Evolutionary conservation across 495 filamentous ascomycete species (phyloP).

Genomic region (Elaphomyces granulatus): DNA sequence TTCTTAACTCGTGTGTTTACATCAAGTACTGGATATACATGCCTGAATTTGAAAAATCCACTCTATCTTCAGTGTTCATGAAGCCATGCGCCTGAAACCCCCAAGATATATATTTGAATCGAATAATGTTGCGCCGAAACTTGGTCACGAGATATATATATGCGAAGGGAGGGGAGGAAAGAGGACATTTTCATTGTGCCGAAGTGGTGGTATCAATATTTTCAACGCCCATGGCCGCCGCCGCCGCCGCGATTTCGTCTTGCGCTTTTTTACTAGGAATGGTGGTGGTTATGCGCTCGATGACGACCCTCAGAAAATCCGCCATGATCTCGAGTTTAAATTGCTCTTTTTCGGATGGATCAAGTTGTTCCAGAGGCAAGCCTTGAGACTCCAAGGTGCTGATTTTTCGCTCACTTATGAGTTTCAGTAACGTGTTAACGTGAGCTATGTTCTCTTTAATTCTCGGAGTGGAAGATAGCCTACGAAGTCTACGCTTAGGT

Average conservation of each 20-base stretch:
- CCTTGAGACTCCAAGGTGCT: constrained; percentile 23
- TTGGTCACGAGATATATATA: no score
- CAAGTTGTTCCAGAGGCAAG: constrained; percentile 22
- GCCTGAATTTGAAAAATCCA: no score
- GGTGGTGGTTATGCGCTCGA: constrained; percentile 26
- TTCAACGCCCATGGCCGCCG: constrained; percentile 40
- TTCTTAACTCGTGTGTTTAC: no score
- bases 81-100: no score
- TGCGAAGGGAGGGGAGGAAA: no score
- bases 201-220: no score
- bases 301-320: constrained; percentile 35
- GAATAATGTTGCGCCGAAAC: no score
- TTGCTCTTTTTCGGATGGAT: constrained; percentile 27
- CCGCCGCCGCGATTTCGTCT: constrained; percentile 29
- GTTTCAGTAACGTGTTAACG: constrained; percentile 22
- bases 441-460: constrained; percentile 33
- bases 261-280: constrained; percentile 22
- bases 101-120: no score
- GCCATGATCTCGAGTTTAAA: constrained; percentile 38
- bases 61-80: no score
- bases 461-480: constrained; percentile 26
- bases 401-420: constrained; percentile 25
- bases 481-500: constrained; percentile 28
- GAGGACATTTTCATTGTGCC: no score
- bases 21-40: no score